Conservation (phyloP, 768 basidiomycete genomes). For the Leccinum obscurum region DNA sequence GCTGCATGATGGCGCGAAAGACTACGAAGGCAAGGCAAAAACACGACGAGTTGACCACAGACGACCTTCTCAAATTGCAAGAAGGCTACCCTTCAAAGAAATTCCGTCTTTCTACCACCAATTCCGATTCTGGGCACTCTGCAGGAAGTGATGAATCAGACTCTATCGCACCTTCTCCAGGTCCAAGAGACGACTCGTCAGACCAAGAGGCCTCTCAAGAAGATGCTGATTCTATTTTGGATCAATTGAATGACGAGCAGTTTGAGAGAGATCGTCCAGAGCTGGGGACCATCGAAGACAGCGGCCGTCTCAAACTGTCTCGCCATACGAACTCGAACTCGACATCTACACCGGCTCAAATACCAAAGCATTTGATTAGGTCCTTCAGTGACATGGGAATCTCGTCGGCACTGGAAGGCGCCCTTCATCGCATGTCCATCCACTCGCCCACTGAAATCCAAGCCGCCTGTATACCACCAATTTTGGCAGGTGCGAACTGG, state of each 20-base stretch:
- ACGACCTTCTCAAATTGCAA: slow-evolving; percentile 48
- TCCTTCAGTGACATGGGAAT: slow-evolving; percentile 63
- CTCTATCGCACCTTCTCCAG: slow-evolving; percentile 7
- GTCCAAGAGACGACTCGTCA: slow-evolving; percentile 11
- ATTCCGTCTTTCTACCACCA: slow-evolving; percentile 12
- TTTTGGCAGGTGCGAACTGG: slow-evolving; percentile 63
- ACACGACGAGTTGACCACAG: slow-evolving; percentile 36
- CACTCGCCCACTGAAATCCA: slow-evolving; percentile 84
- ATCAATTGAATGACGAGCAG: slow-evolving; percentile 1
- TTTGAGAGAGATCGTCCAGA: neutral
- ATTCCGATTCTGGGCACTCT: slow-evolving; percentile 2
- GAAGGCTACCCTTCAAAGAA: slow-evolving; percentile 45
- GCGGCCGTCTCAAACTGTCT: slow-evolving; percentile 21
- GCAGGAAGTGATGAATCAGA: slow-evolving; percentile 1
- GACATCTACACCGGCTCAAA: slow-evolving; percentile 9
- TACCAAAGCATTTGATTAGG: slow-evolving; percentile 12
- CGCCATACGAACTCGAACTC: slow-evolving; percentile 20
- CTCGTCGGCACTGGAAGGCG: slow-evolving; percentile 55
- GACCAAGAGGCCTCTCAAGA: slow-evolving; percentile 23
- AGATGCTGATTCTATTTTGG: slow-evolving; percentile 10
- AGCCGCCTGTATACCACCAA: slow-evolving; percentile 82
- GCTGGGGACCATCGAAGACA: slow-evolving; percentile 10
- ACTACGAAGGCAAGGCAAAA: slow-evolving; percentile 18
- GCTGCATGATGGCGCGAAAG: neutral
- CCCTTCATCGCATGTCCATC: slow-evolving; percentile 84